Evolutionary conservation across 176 grass and related monocot species (phyloP).

Genomic region (Elymus sibiricus): DNA sequence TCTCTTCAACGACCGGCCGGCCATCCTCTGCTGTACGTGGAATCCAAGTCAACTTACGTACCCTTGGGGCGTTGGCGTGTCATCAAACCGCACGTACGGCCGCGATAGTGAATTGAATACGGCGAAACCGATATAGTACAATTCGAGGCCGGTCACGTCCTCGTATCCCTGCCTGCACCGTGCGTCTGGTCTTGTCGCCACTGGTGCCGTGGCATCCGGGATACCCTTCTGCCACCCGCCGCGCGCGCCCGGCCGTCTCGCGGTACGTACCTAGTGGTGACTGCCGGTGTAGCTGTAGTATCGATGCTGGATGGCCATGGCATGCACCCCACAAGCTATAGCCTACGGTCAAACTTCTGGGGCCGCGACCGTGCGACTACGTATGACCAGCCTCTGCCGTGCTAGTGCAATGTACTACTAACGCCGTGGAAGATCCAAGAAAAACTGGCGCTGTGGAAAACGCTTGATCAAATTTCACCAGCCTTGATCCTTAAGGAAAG

Average conservation of each 20-base stretch:
- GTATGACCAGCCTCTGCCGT: too few species aligned
- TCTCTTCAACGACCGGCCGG: neutral
- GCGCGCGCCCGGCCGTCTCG: neutral
- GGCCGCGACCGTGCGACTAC: too few species aligned
- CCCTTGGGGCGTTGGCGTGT: neutral
- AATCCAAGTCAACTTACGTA: neutral
- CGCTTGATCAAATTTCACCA: too few species aligned
- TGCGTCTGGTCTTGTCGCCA: constrained; percentile 25
- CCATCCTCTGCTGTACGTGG: neutral
- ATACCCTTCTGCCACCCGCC: neutral
- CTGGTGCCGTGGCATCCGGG: neutral
- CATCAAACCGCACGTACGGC: constrained; percentile 5
- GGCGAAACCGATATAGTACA: neutral
- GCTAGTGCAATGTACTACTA: too few species aligned
- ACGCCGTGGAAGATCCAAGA: too few species aligned
- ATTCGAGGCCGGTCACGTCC: constrained; percentile 2
- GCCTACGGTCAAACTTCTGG: neutral
- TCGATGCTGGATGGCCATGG: neutral
- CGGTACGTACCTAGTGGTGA: neutral
- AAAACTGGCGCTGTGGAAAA: too few species aligned
- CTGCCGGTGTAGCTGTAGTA: neutral
- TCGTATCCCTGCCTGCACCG: neutral
- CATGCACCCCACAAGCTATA: neutral
- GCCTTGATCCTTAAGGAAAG: too few species aligned
- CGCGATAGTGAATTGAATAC: neutral